Evolutionary conservation across 2,329 filamentous ascomycete genomes (phyloP), one percentile per base, ranked within the genome.

Genomic region (Rutstroemia sp.): DNA sequence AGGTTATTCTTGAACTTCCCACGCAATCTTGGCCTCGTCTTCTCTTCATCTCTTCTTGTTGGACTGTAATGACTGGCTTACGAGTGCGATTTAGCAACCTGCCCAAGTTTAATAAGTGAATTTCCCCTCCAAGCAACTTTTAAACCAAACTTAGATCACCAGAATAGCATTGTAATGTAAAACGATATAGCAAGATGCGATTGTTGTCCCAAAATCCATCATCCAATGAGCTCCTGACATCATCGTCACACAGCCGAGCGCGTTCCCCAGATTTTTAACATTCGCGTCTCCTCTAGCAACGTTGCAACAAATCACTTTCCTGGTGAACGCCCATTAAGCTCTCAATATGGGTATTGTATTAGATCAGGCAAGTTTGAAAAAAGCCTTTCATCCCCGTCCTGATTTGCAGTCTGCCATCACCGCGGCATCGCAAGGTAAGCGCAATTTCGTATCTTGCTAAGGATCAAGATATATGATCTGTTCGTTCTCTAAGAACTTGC

Each of bases 341-440:
- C 50, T 25, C 56, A 62, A 57, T 34, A 68, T 68, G 66, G 60
- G 56, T 21, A 59, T 57, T 9, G 42, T 37, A 48, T 58, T 70
- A 27, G 66, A 70, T 61, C 58, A 64, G 44, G 55, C 64, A 45
- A 65, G 58, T 57, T 58, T 70, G 16, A 57, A 63, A n/a, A 58
- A 61, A 39, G 68, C 68, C 10, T 70, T 70, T 57, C 48, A 67
- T 51, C 60, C 63, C 23, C 65, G 68, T 41, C 47, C 58, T 30
- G 68, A 70, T 58, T 58, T 70, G 17, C 63, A 66, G 60, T 57
- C 56, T 27, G 68, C 68, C 42, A 68, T 70, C 49, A 60, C 63
- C 51, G 63, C 66, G 38, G 67, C 68, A 47, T 64, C 67, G n/a
- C 46, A 42, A 56, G 64, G 68, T 69, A 65, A 54, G 66, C 60